A percentile compares a stretch with the other conserved stretches of the same genome.
phyloP scores from a whole-genome alignment of 805 yeast genomes.

The Barnettozyma sucrosica region DNA sequence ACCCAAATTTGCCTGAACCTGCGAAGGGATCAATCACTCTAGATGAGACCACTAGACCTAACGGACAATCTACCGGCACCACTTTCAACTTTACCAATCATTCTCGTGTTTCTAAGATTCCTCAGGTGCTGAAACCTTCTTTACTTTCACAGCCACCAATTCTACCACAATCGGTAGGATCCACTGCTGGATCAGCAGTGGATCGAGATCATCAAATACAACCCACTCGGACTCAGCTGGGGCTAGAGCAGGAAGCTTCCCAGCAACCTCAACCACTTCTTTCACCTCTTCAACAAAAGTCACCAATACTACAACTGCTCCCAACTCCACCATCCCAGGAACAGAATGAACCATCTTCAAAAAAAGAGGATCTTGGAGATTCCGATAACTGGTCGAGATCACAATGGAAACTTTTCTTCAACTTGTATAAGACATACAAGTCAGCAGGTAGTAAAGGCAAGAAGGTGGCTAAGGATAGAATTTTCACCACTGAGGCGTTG shows the following conservation, averaged over 20 bases:
- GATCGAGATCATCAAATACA: not conserved
- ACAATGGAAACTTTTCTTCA: slow-evolving; percentile 21
- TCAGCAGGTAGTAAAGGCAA: too few relatives aligned
- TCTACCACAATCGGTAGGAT: not conserved
- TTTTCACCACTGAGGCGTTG: slow-evolving; percentile 13
- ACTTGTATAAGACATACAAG: slow-evolving; percentile 8
- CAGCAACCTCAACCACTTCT: not conserved
- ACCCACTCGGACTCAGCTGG: not conserved
- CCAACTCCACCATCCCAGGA: slow-evolving; percentile 1
- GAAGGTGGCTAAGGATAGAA: slow-evolving; percentile 8
- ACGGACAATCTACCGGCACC: slow-evolving; percentile 5
- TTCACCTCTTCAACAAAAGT: not conserved
- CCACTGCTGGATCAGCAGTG: not conserved
- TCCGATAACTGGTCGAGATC: slow-evolving; percentile 8
- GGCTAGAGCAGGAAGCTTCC: not conserved
- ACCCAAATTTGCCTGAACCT: not conserved
- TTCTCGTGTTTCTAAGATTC: not conserved
- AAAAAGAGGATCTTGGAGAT: slow-evolving; percentile 1
- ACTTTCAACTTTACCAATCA: not conserved
- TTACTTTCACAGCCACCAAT: not conserved
- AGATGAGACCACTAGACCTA: not conserved
- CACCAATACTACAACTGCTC: not conserved
- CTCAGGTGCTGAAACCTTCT: not conserved
- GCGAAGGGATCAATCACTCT: not conserved
- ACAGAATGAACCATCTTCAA: not conserved